Evolutionary conservation across 164 flowering plant species (phyloP).

Genomic region (Umbellularia californica): DNA sequence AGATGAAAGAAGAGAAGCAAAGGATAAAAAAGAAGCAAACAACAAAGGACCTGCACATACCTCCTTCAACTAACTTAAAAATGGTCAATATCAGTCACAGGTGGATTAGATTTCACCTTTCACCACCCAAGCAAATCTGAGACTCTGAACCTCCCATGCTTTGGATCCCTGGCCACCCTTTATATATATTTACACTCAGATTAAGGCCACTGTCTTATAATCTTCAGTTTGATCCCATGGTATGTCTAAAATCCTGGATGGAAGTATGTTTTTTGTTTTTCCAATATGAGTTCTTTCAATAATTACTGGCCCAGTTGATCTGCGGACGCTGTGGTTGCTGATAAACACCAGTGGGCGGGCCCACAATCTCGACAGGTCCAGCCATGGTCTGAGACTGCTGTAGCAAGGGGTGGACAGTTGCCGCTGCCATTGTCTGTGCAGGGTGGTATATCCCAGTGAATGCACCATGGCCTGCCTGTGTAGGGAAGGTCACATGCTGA

Average conservation of each 20-base stretch:
- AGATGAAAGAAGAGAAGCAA: constrained; percentile 9
- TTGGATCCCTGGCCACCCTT: constrained; percentile 3
- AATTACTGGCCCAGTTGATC: constrained; percentile 80
- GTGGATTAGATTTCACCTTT: constrained; percentile 21
- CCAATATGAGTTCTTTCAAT: constrained; percentile 30
- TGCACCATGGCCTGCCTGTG: constrained; percentile 68
- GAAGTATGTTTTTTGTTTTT: constrained; percentile 5
- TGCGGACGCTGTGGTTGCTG: constrained; percentile 85
- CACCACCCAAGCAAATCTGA: constrained; percentile 17
- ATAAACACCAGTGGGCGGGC: constrained; percentile 60
- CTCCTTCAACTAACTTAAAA: constrained; percentile 25
- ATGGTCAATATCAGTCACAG: constrained; percentile 37
- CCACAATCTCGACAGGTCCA: constrained; percentile 69
- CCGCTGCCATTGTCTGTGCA: constrained; percentile 56
- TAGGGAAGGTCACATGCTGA: constrained; percentile 70
- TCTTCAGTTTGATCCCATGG: constrained; percentile 7
- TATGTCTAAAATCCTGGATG: neutral
- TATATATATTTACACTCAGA: constrained; percentile 34
- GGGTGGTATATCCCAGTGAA: constrained; percentile 75
- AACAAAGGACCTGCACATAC: constrained; percentile 32
- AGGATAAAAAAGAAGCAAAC: constrained; percentile 10
- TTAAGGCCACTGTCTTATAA: constrained; percentile 11
- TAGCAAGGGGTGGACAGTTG: constrained; percentile 60
- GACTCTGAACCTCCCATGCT: neutral
- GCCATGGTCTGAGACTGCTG: constrained; percentile 83